A percentile compares a stretch with the other conserved stretches of the same genome.
Conservation (phyloP, 2,329 filamentous ascomycete species). For the Zasmidium citrigriseum region DNA sequence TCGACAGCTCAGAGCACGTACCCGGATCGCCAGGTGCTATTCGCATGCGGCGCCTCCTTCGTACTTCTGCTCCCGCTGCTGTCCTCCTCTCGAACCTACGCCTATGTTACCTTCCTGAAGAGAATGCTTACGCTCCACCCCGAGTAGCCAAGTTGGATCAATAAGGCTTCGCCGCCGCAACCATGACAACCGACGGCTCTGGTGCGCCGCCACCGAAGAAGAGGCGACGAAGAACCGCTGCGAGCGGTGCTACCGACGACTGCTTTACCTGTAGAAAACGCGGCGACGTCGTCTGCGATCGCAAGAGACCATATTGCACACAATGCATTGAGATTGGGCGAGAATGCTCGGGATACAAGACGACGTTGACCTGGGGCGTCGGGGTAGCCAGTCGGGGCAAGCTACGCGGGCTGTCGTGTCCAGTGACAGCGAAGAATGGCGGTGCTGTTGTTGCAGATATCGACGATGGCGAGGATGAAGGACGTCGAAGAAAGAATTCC, state of each 20-base stretch:
- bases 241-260: conserved; percentile 87
- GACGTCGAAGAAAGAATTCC: conserved; percentile 28
- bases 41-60: background rate
- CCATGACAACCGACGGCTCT: conserved; percentile 16
- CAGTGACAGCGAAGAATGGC: conserved; percentile 52
- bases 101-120: background rate
- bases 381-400: conserved; percentile 95
- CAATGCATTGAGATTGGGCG: conserved; percentile 89
- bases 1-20: background rate
- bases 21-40: background rate
- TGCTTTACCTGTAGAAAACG: conserved; percentile 92
- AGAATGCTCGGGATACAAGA: conserved; percentile 95
- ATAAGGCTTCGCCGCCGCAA: background rate
- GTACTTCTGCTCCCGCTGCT: background rate
- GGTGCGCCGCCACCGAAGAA: conserved; percentile 48
- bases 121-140: background rate
- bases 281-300: conserved; percentile 76
- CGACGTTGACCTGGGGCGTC: conserved; percentile 93
- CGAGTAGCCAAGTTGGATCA: background rate
- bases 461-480: conserved; percentile 7
- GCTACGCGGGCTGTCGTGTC: conserved; percentile 81
- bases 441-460: background rate
- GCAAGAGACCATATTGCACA: conserved; percentile 89
- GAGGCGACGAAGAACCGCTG: conserved; percentile 82
- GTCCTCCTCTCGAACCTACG: background rate